These are phyloP conservation scores for Rhizopogon vesiculosus DNA, from an alignment of 768 basidiomycete species.

Conservation along the genomic window DNA sequence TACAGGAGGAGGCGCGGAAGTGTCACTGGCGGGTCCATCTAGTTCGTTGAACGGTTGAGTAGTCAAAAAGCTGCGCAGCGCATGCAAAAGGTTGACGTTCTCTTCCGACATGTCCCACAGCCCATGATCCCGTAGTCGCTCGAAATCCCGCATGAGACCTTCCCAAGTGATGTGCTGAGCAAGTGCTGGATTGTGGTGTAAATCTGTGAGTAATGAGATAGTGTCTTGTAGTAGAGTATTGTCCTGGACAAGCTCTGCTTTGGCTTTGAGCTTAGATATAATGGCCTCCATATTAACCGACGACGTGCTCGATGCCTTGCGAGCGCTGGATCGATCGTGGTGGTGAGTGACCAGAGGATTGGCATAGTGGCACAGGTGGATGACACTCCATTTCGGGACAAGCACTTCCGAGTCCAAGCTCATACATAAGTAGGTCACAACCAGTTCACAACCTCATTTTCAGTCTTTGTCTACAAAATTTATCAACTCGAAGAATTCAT, in stretches of 20 bases:
- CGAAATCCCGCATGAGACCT: constrained; percentile 14
- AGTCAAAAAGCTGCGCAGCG: constrained; percentile 15
- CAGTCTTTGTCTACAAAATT: background rate
- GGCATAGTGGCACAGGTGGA: background rate
- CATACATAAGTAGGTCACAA: background rate
- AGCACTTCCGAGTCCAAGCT: background rate
- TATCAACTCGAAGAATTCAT: background rate
- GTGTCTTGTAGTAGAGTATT: constrained; percentile 16
- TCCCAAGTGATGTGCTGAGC: constrained; percentile 19
- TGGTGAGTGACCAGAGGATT: background rate
- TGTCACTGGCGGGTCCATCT: too few relatives aligned
- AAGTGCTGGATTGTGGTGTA: constrained; percentile 18
- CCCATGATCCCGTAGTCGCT: constrained; percentile 16
- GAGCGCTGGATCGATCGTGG: background rate
- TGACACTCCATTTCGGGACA: background rate
- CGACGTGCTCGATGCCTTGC: background rate
- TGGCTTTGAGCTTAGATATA: constrained; percentile 18
- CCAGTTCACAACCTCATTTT: too few relatives aligned
- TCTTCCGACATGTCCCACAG: constrained; percentile 21
- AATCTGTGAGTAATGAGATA: constrained; percentile 12
- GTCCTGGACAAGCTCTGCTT: constrained; percentile 5
- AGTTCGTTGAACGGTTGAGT: background rate
- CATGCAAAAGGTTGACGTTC: constrained; percentile 23
- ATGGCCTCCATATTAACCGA: constrained; percentile 20
- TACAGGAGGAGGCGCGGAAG: background rate